Evolutionary conservation across 2,329 filamentous ascomycete genomes (phyloP), one percentile per base, ranked within the genome.

Genomic region (Sarocladiaceae sp.): DNA sequence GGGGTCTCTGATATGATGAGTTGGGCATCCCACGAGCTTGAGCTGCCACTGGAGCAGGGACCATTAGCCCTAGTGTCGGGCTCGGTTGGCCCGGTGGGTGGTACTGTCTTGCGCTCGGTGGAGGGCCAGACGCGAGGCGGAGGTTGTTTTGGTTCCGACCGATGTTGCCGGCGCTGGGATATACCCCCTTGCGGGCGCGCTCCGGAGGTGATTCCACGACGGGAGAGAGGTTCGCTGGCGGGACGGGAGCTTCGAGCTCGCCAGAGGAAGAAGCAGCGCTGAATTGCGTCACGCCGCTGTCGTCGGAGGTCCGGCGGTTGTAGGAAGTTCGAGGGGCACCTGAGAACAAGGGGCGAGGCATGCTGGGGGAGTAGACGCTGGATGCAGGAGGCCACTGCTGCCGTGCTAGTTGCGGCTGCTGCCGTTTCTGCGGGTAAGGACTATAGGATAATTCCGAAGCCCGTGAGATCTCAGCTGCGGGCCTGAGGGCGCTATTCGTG

Each of bases 121-220:
- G 37, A 23, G 37, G 37, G 19, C 37, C 23, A 24, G 37, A 21
- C 29, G 37, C 37, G 24, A 41, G 37, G 15, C 37, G 37, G 23
- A 41, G 37, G 24, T 41, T 41, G 37, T 41, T 41, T 7, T 7
- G 37, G 16, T 41, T 41, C 4, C 37, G 37, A 4, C 26, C 19
- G 19, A 33, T 35, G 33, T 37, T 12, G 31, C 6, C 19, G 27
- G 19, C 13, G 13, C 23, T 37, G 16, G 33, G 24, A 18, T 26
- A 23, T 15, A 26, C 24, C 4, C 31, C 41, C 13, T 32, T 27
- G 11, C 23, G 9, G 45, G 53, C 20, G 61, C 21, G 3, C 11
- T 43, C 26, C 11, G 37, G 40, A 3, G 70, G 71, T 1, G 69
- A 73, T 51, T 77, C 73, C 11, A 59, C 60, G 5, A 77, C 72